Evolutionary conservation across 2,329 filamentous ascomycete species (phyloP).

Genomic region (Monilinia fructicola): DNA sequence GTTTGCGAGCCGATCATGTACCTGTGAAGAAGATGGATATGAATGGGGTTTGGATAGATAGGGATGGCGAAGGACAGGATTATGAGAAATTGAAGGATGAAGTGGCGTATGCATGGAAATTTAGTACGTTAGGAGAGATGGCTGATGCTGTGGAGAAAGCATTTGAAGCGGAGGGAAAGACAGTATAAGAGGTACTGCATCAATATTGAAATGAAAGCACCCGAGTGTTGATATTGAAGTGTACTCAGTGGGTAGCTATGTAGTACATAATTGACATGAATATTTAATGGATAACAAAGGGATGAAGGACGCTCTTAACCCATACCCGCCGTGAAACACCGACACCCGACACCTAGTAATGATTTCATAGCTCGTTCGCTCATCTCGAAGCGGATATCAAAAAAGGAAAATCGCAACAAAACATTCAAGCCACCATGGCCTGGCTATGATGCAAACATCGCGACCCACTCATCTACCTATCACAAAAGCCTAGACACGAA

Average conservation of each 20-base stretch:
- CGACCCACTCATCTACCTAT: background rate
- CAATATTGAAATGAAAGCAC: background rate
- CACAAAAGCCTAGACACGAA: background rate
- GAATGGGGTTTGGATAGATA: constrained; percentile 60
- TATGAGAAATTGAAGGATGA: constrained; percentile 41
- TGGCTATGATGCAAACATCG: constrained; percentile 3
- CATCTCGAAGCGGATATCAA: constrained; percentile 13
- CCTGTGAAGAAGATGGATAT: constrained; percentile 60
- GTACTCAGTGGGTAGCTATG: background rate
- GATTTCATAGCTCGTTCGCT: constrained; percentile 13
- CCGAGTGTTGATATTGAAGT: background rate
- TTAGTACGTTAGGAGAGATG: constrained; percentile 48
- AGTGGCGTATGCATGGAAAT: constrained; percentile 54
- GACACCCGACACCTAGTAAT: constrained; percentile 14
- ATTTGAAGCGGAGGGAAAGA: constrained; percentile 18
- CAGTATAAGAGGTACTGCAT: background rate
- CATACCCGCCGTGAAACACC: background rate
- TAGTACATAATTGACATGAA: background rate
- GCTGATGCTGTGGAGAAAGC: constrained; percentile 27
- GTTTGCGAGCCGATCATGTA: constrained; percentile 64
- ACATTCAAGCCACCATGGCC: background rate
- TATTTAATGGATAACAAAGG: background rate
- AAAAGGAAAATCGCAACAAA: background rate
- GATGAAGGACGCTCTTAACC: background rate
- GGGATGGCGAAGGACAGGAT: constrained; percentile 44